These are phyloP conservation scores for Rhinocladiella mackenziei DNA, from an alignment of 2,329 filamentous ascomycete genomes.

Conservation along the genomic window DNA sequence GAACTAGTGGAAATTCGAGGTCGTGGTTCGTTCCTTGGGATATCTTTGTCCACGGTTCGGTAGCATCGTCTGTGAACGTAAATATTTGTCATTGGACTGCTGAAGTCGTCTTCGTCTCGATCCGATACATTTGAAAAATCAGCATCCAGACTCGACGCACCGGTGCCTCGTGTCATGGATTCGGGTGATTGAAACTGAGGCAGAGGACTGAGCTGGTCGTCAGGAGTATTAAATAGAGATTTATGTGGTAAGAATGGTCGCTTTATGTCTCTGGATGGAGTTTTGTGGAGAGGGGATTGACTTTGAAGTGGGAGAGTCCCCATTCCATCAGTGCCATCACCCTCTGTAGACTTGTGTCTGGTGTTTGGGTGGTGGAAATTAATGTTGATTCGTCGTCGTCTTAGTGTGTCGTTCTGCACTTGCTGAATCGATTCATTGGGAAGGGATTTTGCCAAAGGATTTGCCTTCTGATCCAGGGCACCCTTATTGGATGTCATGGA, in stretches of 20 bases:
- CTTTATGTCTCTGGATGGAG: background rate
- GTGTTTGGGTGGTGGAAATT: no score
- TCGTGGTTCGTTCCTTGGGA: background rate
- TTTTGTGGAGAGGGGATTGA: background rate
- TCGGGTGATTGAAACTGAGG: background rate
- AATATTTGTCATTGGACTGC: background rate
- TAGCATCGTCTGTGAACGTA: slow-evolving; percentile 3
- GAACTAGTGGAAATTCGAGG: background rate
- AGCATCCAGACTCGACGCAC: background rate
- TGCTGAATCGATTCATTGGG: no score
- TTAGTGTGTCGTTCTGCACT: no score
- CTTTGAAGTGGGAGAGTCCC: slow-evolving; percentile 6
- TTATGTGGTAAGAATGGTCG: background rate
- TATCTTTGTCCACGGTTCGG: background rate
- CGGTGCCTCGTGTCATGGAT: background rate
- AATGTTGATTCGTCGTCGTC: no score
- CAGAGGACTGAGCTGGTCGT: slow-evolving; percentile 4
- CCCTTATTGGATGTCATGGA: no score
- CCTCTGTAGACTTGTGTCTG: no score
- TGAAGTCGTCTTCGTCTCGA: background rate
- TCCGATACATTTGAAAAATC: slow-evolving; percentile 5
- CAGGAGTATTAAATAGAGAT: slow-evolving; percentile 2
- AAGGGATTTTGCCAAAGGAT: no score
- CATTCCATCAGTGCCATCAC: background rate
- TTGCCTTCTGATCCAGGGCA: no score